Percentiles rank a stretch among this genome's conserved stretches.
phyloP scores from a whole-genome alignment of 129 eudicot genomes.

The Tanacetum coccineum region DNA sequence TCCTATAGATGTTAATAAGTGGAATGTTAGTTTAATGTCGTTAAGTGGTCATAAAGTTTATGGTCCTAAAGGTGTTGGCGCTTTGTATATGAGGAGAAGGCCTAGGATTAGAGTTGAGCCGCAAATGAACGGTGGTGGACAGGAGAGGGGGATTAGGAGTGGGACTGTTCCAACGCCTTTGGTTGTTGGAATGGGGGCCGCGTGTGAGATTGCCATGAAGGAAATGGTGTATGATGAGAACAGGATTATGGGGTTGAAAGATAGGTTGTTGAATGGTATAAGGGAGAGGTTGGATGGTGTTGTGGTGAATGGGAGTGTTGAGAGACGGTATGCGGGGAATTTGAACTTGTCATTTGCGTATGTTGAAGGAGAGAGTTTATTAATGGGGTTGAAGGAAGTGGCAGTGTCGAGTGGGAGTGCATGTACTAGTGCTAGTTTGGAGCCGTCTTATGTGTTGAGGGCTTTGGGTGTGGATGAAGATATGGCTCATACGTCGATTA shows the following conservation, averaged over 20 bases:
- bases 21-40: constrained; percentile 94
- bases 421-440: constrained; percentile 97
- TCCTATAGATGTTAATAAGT: constrained; percentile 75
- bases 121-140: constrained; percentile 99
- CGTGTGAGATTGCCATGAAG: constrained; percentile 87
- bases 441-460: constrained; percentile 92
- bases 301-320: constrained; percentile 87
- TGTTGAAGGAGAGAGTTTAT: constrained; percentile 96
- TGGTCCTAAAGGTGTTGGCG: constrained; percentile 93
- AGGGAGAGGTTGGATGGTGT: constrained; percentile 66
- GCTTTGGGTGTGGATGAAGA: constrained; percentile 99
- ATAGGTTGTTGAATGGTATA: constrained; percentile 67
- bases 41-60: constrained; percentile 94
- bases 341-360: constrained; percentile 90
- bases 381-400: constrained; percentile 98
- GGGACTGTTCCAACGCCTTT: constrained; percentile 96
- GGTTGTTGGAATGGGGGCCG: constrained; percentile 97
- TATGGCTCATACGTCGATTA: constrained; percentile 95
- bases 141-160: constrained; percentile 93
- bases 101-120: constrained; percentile 94
- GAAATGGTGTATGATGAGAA: constrained; percentile 89
- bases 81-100: constrained; percentile 83
- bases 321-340: constrained; percentile 79
- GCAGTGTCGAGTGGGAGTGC: constrained; percentile 99
- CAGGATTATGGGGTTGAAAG: constrained; percentile 57